phyloP scores from a whole-genome alignment of 192 early-diverging fungal genomes.

The Coemansia sp. region DNA sequence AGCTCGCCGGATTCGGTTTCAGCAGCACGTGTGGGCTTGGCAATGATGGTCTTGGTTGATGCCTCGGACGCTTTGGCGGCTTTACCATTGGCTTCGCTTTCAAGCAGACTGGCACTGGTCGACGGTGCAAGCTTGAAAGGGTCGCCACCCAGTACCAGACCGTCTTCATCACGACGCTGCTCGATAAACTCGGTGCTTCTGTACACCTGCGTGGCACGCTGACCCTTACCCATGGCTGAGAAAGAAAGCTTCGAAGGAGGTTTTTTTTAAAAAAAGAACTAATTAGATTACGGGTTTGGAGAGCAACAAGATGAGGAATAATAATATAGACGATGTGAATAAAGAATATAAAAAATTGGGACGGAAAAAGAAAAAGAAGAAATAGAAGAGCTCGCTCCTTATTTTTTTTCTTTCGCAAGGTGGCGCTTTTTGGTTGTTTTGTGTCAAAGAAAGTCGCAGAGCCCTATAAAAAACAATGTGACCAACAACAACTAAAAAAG shows the following conservation, averaged over 20 bases:
- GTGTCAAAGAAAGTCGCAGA: no score
- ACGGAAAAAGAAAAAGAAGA: constrained; percentile 4
- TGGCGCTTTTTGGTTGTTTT: no score
- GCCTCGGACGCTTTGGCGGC: background rate
- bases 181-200: constrained; percentile 48
- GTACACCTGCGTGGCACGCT: constrained; percentile 40
- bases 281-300: background rate
- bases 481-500: no score
- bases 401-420: no score
- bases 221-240: constrained; percentile 43
- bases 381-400: background rate
- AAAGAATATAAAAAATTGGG: background rate
- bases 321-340: background rate
- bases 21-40: background rate
- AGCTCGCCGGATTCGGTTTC: constrained; percentile 13
- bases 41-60: background rate
- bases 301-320: background rate
- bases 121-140: constrained; percentile 38
- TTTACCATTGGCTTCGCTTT: background rate
- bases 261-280: no score
- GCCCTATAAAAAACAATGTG: no score
- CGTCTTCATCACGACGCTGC: constrained; percentile 32
- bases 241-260: no score
- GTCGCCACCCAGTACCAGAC: constrained; percentile 11
- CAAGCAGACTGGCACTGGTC: constrained; percentile 23